Evolutionary conservation across 352 stramenopile genomes (phyloP).

Genomic region (Thraustotheca clavata): DNA sequence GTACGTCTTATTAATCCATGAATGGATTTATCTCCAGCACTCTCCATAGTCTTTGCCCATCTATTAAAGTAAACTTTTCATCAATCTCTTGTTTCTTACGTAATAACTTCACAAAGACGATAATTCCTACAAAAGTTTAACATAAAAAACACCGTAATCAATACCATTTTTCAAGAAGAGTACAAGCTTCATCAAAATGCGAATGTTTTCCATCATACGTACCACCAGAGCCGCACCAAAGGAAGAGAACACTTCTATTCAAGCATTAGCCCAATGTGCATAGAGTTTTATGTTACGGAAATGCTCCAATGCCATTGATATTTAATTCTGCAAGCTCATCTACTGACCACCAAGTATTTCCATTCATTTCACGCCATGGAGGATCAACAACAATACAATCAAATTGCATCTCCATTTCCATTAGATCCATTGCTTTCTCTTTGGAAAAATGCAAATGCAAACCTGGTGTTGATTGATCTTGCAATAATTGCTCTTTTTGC

Average conservation of each 20-base stretch:
- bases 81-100: neutral
- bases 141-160: neutral
- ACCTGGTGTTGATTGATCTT: neutral
- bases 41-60: neutral
- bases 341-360: neutral
- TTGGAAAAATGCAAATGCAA: neutral
- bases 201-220: neutral
- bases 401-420: neutral
- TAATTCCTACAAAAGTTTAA: neutral
- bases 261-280: neutral
- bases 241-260: neutral
- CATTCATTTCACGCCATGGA: neutral
- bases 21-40: neutral
- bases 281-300: neutral
- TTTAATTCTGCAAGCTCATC: neutral
- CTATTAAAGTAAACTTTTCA: neutral
- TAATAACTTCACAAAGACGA: neutral
- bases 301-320: neutral
- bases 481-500: neutral
- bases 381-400: neutral
- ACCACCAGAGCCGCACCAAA: neutral
- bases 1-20: neutral
- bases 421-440: neutral
- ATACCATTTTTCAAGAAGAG: neutral
- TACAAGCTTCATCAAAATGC: neutral